Evolutionary conservation across 768 basidiomycete genomes (phyloP).

Genomic region (Russula olivacea): DNA sequence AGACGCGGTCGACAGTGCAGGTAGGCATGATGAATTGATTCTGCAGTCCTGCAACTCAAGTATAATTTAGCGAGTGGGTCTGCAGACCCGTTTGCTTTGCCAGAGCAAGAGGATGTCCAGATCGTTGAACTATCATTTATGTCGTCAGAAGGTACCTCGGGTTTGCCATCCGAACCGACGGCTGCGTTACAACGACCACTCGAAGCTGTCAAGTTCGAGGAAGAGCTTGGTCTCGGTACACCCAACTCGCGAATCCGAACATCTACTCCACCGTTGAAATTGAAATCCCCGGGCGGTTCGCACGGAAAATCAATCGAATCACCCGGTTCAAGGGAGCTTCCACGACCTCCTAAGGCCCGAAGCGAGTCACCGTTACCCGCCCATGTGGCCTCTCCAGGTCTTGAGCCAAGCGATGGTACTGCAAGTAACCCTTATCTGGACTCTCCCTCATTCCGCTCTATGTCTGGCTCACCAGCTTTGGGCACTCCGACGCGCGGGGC

Average conservation of each 20-base stretch:
- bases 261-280: conserved; percentile 21
- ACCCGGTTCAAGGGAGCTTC: conserved; percentile 19
- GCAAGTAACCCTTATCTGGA: neutral
- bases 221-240: conserved; percentile 22
- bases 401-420: neutral
- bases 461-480: conserved; percentile 20
- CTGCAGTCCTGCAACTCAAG: neutral
- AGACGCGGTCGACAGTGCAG: neutral
- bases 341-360: conserved; percentile 13
- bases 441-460: conserved; percentile 16
- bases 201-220: conserved; percentile 32
- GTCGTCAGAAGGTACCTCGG: conserved; percentile 24
- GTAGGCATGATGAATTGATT: conserved; percentile 3
- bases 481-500: conserved; percentile 18
- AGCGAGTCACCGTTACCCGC: conserved; percentile 20
- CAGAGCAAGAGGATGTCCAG: conserved; percentile 30
- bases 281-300: conserved; percentile 8
- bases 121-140: conserved; percentile 29
- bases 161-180: conserved; percentile 21
- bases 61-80: conserved; percentile 27
- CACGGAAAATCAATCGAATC: conserved; percentile 9
- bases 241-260: conserved; percentile 16
- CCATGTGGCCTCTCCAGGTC: neutral
- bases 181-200: conserved; percentile 36
- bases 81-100: conserved; percentile 30